Percentiles rank a stretch among this genome's conserved stretches.
Conservation (phyloP, 257 asterid species). For the Solanum stenotomum region DNA sequence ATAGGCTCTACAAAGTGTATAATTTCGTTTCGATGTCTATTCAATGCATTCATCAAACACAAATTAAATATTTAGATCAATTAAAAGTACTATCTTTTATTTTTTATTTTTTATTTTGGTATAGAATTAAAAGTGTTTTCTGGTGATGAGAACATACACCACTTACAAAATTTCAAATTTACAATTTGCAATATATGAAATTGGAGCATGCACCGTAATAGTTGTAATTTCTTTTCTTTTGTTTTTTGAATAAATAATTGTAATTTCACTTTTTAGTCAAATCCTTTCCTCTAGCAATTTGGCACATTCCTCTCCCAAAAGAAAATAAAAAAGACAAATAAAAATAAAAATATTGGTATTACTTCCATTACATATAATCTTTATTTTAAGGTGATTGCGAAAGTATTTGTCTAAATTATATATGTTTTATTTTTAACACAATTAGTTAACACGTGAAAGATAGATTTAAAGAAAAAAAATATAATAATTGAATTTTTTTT, state of each 20-base stretch:
- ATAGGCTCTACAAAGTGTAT: not conserved
- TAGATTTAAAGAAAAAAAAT: not conserved
- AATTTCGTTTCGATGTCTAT: not conserved
- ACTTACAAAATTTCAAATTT: not conserved
- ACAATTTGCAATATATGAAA: not conserved
- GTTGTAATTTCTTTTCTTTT: not conserved
- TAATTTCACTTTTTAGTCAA: not conserved
- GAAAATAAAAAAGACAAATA: no score
- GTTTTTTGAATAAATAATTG: not conserved
- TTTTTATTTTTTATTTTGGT: not conserved
- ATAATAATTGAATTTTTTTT: not conserved
- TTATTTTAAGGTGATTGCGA: not conserved
- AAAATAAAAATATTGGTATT: not conserved
- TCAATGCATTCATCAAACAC: not conserved
- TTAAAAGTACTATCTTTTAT: not conserved
- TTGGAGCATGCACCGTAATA: not conserved
- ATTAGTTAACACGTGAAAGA: not conserved
- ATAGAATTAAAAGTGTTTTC: not conserved
- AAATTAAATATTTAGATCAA: not conserved
- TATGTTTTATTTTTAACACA: not conserved
- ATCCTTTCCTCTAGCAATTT: not conserved
- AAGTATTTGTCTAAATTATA: not conserved
- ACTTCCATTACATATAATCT: not conserved
- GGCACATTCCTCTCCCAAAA: not conserved
- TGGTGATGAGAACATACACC: not conserved